Evolutionary conservation across 2,329 filamentous ascomycete genomes (phyloP), one percentile per base, ranked within the genome.

Genomic region (Verticillium albo-atrum): DNA sequence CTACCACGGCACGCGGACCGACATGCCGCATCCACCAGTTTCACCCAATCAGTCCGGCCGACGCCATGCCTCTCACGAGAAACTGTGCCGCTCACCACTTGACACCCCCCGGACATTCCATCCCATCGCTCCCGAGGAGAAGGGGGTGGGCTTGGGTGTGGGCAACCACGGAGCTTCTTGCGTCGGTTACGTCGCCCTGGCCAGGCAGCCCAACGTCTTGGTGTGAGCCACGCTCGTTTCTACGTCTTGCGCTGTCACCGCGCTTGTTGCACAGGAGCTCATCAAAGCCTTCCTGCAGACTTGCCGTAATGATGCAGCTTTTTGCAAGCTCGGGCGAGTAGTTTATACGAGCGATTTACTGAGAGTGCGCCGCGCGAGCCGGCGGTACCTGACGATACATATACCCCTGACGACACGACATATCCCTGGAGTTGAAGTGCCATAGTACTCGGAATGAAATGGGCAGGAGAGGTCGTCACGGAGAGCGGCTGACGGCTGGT

Each of bases 1-100:
- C 55, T 60, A 27, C 47, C 47, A n/a, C 60, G 55, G 54, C 55
- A 55, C 42, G 59, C 61, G 61, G 61, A 59, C 61, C 61, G 61
- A 63, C 53, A 54, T 27, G 53, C 61, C 61, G 57, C 57, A 54
- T 30, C 54, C 55, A 35, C 30, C 42, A n/a, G n/a, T 12, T 20
- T 47, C 52, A 27, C 23, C 27, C 55, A 47, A 47, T 60, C 55
- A 63, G 59, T 61, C 26, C 34, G 35, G 23, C 32, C 42, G 28
- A 54, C 57, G 61, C 57, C 59, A 63, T 57, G 52, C 57, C 57
- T 25, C 55, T 61, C 52, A n/a, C 27, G 52, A 54, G 25, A 54
- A 54, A 28, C 52, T 47, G 42, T 23, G 42, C 42, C 42, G 42
- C 20, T 47, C 17, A 12, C 20, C 4, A 23, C n/a, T 47, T 12